phyloP scores from a whole-genome alignment of 2,329 filamentous ascomycete species.

The Xylaria sp. region DNA sequence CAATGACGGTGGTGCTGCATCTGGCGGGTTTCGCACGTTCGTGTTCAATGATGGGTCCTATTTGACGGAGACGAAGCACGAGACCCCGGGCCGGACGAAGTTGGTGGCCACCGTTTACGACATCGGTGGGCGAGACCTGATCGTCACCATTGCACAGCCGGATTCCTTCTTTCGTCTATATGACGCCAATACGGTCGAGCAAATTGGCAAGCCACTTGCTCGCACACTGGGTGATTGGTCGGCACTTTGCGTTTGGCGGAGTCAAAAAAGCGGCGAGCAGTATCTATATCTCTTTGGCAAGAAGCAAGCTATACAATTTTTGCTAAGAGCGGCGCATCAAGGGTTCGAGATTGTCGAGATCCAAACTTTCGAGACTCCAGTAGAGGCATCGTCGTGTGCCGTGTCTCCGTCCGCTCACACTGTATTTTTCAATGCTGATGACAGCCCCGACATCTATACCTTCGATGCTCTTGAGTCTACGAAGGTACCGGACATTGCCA shows the following conservation, averaged over 20 bases:
- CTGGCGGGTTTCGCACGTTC: constrained; percentile 57
- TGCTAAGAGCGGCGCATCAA: constrained; percentile 49
- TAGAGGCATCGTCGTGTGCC: constrained; percentile 58
- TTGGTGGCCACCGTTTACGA: constrained; percentile 55
- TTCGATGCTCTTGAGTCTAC: constrained; percentile 56
- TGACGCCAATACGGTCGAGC: constrained; percentile 49
- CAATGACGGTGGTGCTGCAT: constrained; percentile 58
- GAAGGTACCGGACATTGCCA: constrained; percentile 50
- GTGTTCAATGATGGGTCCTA: constrained; percentile 48
- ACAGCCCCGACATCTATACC: constrained; percentile 52
- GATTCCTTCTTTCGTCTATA: constrained; percentile 57
- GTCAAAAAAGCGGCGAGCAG: constrained; percentile 52
- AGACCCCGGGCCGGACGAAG: constrained; percentile 58
- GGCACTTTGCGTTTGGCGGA: constrained; percentile 59
- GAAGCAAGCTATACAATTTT: constrained; percentile 52
- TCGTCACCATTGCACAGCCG: constrained; percentile 56
- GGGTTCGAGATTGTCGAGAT: constrained; percentile 55
- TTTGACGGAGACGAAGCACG: constrained; percentile 49
- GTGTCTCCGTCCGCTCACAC: constrained; percentile 51
- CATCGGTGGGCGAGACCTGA: constrained; percentile 52
- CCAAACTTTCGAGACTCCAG: constrained; percentile 56
- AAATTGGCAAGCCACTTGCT: constrained; percentile 49
- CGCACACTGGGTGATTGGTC: constrained; percentile 60
- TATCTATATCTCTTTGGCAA: constrained; percentile 62
- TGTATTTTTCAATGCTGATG: constrained; percentile 56